phyloP scores from a whole-genome alignment of 2,329 filamentous ascomycete species.

The Didymella sp. region DNA sequence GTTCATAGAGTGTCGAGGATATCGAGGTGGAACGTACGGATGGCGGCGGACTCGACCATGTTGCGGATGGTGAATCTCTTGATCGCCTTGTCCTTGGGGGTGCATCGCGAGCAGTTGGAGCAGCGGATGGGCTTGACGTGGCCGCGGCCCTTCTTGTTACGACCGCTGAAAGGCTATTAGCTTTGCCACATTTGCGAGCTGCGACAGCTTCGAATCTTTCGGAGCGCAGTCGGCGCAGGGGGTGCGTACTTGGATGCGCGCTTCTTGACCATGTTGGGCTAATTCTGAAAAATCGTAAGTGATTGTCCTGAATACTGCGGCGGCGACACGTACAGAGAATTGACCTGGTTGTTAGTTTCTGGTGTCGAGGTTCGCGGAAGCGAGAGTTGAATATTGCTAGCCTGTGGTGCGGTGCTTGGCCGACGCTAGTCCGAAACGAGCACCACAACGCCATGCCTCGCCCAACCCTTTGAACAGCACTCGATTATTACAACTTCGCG shows the following conservation, averaged over 20 bases:
- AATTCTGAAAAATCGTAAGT: constrained; percentile 50
- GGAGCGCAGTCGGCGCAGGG: constrained; percentile 24
- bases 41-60: constrained; percentile 99
- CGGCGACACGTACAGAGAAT: constrained; percentile 45
- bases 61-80: constrained; percentile 99
- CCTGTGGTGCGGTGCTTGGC: neutral
- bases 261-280: constrained; percentile 77
- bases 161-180: constrained; percentile 71
- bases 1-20: constrained; percentile 8
- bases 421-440: constrained; percentile 1
- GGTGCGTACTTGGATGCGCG: constrained; percentile 72
- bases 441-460: neutral
- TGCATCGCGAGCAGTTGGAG: constrained; percentile 83
- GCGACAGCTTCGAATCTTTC: constrained; percentile 19
- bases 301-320: neutral
- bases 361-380: constrained; percentile 33
- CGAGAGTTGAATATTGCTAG: constrained; percentile 19
- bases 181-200: constrained; percentile 22
- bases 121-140: constrained; percentile 99
- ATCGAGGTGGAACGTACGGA: constrained; percentile 74
- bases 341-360: constrained; percentile 46
- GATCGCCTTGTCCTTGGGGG: constrained; percentile 99
- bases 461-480: neutral
- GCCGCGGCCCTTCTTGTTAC: constrained; percentile 99
- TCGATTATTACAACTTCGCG: neutral